Evolutionary conservation across 768 basidiomycete species (phyloP), one percentile per base, ranked within the genome.

Genomic region (Lentinus brumalis): DNA sequence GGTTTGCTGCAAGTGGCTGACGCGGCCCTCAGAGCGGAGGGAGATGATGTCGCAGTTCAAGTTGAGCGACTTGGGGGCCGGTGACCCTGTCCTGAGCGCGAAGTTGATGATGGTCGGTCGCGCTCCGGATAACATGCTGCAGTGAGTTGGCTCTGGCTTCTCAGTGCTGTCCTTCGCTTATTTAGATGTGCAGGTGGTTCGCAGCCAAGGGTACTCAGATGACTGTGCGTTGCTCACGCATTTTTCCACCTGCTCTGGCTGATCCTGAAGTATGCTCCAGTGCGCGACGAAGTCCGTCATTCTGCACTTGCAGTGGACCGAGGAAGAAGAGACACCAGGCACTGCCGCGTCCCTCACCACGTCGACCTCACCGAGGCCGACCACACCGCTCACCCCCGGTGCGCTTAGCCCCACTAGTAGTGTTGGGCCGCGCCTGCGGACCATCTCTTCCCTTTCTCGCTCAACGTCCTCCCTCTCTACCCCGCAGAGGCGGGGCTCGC

Each of bases 11-110:
- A 7, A 41, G 54, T 57, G 35, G 39, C 18, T 26, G 30, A 39
- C 16, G n/a, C 80, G 76, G 55, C 53, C 50, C 42, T 15, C 54
- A 85, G 83, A 75, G 31, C 83, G 87, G 35, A 77, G 92, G 61
- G 92, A 95, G 74, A 96, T 96, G 94, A 83, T 96, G 12, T 92
- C 91, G 8, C 93, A 95, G 70, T 95, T 94, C 79, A 94, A 88
- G 72, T 79, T 96, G 46, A 85, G 87, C 2, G 91, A 94, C 60
- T 75, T 96, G 46, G 90, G 86, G 18, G 85, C 75, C 0, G 75
- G 83, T 0, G 88, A 94, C 71, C 86, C 88, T 16, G 76, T 83
- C 26, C 69, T 91, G 66, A 86, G 81, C 61, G 74, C 85, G 1
- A 91, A 86, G 67, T 70, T 96, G 57, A 83, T 85, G 66, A 86